phyloP scores from a whole-genome alignment of 225 moss, liverwort and hornwort genomes.

The Sphagnum tenellum region DNA sequence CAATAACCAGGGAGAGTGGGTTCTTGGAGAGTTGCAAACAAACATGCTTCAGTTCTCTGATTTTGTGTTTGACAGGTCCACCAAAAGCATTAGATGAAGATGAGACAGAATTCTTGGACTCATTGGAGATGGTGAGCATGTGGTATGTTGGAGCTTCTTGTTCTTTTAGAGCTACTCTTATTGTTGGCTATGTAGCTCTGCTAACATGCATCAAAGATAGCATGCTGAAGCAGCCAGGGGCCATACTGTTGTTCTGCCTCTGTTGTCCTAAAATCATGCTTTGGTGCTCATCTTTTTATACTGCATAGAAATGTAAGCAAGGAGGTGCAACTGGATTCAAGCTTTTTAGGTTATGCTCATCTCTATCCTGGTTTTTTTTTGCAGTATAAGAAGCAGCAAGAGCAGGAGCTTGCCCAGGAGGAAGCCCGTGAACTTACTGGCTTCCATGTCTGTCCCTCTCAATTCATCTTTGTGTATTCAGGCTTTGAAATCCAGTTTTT shows the following conservation, averaged over 20 bases:
- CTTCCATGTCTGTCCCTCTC: constrained; percentile 59
- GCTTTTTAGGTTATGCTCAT: no score
- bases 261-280: not conserved
- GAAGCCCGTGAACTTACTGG: constrained; percentile 66
- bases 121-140: constrained; percentile 98
- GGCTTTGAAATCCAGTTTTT: not conserved
- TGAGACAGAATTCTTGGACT: constrained; percentile 91
- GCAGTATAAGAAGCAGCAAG: constrained; percentile 85
- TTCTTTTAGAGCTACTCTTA: no score
- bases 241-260: not conserved
- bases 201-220: not conserved
- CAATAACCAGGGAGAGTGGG: no score
- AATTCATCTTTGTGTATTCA: not conserved
- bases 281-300: not conserved
- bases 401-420: constrained; percentile 65
- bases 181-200: constrained; percentile 11
- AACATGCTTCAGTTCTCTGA: no score
- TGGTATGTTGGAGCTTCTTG: constrained; percentile 28
- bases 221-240: not conserved
- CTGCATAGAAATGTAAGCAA: no score
- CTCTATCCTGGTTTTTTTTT: no score
- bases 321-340: no score
- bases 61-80: constrained; percentile 39
- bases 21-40: no score
- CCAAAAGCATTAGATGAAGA: constrained; percentile 98